Evolutionary conservation across 345 rosid genomes (phyloP), one percentile per base, ranked within the genome.

Genomic region (Trapa bicornis): DNA sequence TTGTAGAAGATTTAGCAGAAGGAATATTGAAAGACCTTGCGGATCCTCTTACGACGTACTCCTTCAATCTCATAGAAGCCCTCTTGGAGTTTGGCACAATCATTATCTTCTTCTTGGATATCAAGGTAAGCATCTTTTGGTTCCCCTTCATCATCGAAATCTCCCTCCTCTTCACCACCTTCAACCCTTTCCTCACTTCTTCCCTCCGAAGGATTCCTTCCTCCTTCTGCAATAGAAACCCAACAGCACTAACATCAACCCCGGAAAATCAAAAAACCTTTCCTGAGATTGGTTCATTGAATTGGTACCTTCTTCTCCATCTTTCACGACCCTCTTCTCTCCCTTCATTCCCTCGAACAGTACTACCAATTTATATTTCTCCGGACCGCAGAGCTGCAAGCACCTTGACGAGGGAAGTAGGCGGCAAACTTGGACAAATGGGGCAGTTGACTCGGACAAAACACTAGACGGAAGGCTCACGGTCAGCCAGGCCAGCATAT

Each of bases 1-100:
- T 13, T 11, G 48, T 45, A 41, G 11, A 4, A 2, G 12, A 45
- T 14, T 38, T 50, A 10, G 5, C 47, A 53, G 65, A 80, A 65
- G 35, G 12, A 36, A 57, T 17, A 47, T 63, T 70, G 61, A 71
- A 61, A 70, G 69, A 95, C 99, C 93, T 95, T 95, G 62, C 98
- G 82, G 47, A 87, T 77, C 73, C 99, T 78, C 78, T 86, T 88
- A 13, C 98, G 88, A 57, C 97, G 97, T 76, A 95, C 91, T 66
- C 92, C 92, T 86, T 95, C 98, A 68, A 95, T 95, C 81, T 95
- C 99, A 70, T 53, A 95, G 79, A 78, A 95, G 17, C 96, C 99
- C 65, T 95, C 99, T 22, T 82, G 97, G 0, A 91, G 94, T 74
- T 86, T 89, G n/a, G 96, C 81, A 72, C 93, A 74, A 22, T 88